Conservation (phyloP, 495 filamentous ascomycete genomes). For the Parmelia sp. region DNA sequence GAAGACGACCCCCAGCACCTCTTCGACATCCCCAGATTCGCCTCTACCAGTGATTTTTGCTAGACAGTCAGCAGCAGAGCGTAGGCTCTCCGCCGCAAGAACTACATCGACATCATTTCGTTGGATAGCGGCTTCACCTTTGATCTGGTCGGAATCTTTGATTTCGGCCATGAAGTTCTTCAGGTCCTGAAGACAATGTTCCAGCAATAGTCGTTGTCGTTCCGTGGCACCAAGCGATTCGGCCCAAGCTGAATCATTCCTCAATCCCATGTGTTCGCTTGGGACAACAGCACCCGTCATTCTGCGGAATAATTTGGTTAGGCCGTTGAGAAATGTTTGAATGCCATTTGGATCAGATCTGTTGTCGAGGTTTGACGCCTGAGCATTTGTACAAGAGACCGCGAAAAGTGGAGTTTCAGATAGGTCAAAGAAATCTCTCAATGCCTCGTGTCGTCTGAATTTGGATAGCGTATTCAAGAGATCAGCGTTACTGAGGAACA, state of each 20-base stretch:
- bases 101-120: constrained; percentile 68
- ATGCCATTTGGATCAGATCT: constrained; percentile 56
- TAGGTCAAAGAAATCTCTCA: constrained; percentile 7
- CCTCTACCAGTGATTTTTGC: constrained; percentile 84
- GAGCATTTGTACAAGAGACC: constrained; percentile 61
- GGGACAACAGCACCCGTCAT: constrained; percentile 59
- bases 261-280: constrained; percentile 34
- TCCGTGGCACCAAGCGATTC: constrained; percentile 86
- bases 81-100: constrained; percentile 82
- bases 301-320: constrained; percentile 60
- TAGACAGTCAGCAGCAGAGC: constrained; percentile 71
- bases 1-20: constrained; percentile 94
- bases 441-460: constrained; percentile 5
- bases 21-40: constrained; percentile 86
- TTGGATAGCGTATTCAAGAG: not conserved
- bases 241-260: constrained; percentile 57
- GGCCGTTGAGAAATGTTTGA: constrained; percentile 56
- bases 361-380: constrained; percentile 10
- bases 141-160: constrained; percentile 17
- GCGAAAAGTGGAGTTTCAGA: constrained; percentile 38
- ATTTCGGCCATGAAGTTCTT: constrained; percentile 56
- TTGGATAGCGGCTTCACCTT: constrained; percentile 32
- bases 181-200: constrained; percentile 61
- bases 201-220: constrained; percentile 76
- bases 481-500: constrained; percentile 14